phyloP scores from a whole-genome alignment of 345 rosid species.

The Excoecaria agallocha region DNA sequence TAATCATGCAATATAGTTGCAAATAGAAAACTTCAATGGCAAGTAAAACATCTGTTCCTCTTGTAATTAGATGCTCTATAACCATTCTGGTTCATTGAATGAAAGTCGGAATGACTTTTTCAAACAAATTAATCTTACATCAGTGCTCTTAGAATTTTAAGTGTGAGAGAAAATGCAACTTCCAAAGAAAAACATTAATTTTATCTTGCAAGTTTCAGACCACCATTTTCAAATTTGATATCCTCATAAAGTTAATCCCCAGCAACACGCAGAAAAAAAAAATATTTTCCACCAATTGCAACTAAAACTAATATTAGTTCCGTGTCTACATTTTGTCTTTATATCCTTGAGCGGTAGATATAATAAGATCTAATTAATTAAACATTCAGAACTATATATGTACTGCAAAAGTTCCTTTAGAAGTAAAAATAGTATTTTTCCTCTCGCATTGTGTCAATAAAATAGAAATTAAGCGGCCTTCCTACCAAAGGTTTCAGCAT shows the following conservation, averaged over 20 bases:
- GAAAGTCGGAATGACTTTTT: neutral
- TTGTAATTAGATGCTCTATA: neutral
- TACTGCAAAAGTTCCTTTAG: neutral
- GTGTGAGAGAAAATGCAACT: neutral
- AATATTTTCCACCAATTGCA: neutral
- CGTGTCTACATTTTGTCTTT: neutral
- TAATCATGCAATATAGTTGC: neutral
- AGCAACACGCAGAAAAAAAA: neutral
- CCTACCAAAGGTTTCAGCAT: neutral
- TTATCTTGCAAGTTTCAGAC: neutral
- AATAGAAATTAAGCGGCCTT: neutral
- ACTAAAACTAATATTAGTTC: neutral
- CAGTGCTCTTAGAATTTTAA: too few relatives aligned
- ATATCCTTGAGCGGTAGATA: neutral
- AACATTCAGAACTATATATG: neutral
- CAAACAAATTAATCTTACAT: too few relatives aligned
- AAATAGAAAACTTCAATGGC: neutral
- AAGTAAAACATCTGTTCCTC: neutral
- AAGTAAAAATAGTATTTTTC: neutral
- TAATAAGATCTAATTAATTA: neutral
- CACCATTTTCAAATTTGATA: neutral
- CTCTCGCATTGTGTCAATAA: neutral
- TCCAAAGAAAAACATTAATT: neutral
- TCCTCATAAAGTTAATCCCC: neutral
- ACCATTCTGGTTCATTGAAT: neutral